Conservation (phyloP, 768 basidiomycete genomes). For the Asterophora parasitica region DNA sequence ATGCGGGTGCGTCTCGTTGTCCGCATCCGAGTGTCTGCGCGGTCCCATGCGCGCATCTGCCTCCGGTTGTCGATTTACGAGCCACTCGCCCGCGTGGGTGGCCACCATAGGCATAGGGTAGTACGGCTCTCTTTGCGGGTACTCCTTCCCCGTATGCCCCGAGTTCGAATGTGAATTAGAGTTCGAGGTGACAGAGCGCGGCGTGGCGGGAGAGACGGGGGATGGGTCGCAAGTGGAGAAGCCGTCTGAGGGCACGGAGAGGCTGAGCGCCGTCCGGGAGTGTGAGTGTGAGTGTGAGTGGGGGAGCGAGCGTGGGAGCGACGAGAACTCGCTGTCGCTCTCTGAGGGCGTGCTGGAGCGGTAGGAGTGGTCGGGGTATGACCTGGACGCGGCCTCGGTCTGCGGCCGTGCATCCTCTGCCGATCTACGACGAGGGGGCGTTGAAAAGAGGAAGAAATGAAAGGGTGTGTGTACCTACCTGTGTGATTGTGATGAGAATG, state of each 20-base stretch:
- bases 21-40: slow-evolving; percentile 26
- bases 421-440: not conserved
- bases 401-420: slow-evolving; percentile 4
- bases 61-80: slow-evolving; percentile 11
- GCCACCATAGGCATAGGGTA: slow-evolving; percentile 5
- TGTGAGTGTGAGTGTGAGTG: slow-evolving; percentile 1
- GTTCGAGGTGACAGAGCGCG: slow-evolving; percentile 38
- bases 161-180: slow-evolving; percentile 9
- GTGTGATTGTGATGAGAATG: slow-evolving; percentile 34
- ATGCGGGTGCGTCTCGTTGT: slow-evolving; percentile 38
- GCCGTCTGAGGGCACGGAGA: slow-evolving; percentile 30
- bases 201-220: slow-evolving; percentile 52
- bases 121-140: too few species aligned
- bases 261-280: slow-evolving; percentile 15
- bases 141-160: too few species aligned
- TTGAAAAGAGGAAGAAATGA: not conserved
- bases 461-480: slow-evolving; percentile 12
- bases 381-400: slow-evolving; percentile 7
- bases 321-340: slow-evolving; percentile 9
- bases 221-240: slow-evolving; percentile 48
- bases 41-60: slow-evolving; percentile 20
- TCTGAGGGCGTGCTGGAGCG: slow-evolving; percentile 16
- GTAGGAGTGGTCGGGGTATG: slow-evolving; percentile 12
- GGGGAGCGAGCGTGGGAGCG: not conserved
- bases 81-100: slow-evolving; percentile 9